Conservation (phyloP, 73 alveolate species). For the Symbiodinium natans region DNA sequence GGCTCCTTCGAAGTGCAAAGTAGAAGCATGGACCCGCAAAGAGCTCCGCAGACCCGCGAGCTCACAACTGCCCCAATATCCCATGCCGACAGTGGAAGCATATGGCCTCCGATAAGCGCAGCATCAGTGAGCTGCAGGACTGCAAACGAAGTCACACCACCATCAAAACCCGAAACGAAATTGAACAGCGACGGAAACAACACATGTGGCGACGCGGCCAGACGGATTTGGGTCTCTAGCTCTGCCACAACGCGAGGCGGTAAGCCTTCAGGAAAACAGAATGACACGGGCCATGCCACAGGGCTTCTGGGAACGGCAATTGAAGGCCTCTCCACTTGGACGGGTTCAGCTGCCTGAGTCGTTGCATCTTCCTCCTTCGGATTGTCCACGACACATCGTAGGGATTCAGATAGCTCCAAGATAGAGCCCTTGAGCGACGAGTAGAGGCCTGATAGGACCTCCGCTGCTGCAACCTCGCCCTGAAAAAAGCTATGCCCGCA, state of each 20-base stretch:
- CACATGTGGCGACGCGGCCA: conserved; percentile 54
- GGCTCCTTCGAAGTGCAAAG: conserved; percentile 81
- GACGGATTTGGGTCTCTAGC: background rate
- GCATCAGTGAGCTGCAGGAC: conserved; percentile 81
- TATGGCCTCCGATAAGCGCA: conserved; percentile 15
- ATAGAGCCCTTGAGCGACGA: conserved; percentile 34
- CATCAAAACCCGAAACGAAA: conserved; percentile 51
- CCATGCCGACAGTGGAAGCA: conserved; percentile 52
- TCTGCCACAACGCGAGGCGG: background rate
- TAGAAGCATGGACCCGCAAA: conserved; percentile 71
- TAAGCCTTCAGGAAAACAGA: background rate
- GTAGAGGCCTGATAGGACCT: background rate
- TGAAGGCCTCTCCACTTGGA: background rate
- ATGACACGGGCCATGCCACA: background rate
- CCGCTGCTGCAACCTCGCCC: background rate
- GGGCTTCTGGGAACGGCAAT: background rate
- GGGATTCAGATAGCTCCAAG: conserved; percentile 36
- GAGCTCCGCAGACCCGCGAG: conserved; percentile 73
- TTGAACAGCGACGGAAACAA: conserved; percentile 64
- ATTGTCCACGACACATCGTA: background rate
- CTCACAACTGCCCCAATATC: conserved; percentile 84
- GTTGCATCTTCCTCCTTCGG: background rate
- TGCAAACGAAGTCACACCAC: conserved; percentile 64
- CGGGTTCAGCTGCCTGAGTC: background rate
- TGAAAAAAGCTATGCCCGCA: background rate